Base-by-base conservation (phyloP, 495 filamentous ascomycete species). In the Penicillium argentinense region DNA sequence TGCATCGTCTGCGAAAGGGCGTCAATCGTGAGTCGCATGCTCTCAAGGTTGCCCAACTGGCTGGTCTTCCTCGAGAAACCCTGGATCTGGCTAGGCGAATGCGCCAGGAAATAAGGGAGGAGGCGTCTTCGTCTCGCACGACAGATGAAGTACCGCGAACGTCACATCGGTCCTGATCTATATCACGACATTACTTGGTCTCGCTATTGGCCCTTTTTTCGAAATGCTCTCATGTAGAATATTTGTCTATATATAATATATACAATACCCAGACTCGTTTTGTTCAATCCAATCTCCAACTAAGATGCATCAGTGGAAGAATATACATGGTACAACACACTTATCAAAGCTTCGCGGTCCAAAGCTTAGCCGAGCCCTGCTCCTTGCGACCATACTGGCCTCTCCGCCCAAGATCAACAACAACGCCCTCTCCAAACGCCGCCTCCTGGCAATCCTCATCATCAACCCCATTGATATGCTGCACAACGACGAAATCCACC, bases 371-470 rank as follows among this genome's bases (percentile, higher is more conserved):
- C 25, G 46, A 47, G 59, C 51, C 52, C 65, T 68, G 63, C 68
- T 72, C 60, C 58, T 49, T 52, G 42, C 53, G 54, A 32, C 46
- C 51, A 50, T 53, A 49, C 44, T 63, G 57, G 14, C 53, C 60
- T 21, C 50, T 60, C 3, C n/a, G 22, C 3, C 51, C 59, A 47
- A 75, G 40, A 44, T 68, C 60, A 45, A 70, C 60, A 9, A 59
- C 59, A 29, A 69, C 39, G 0, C 68, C 69, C 40, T 72, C 70
- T 27, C 54, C 60, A 57, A 88, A 69, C 28, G 66, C 72, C 3
- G 88, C 82, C 73, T 96, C 91, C 72, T 97, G 88, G 56, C 88
- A 93, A 68, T 98, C 93, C 73, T 97, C 93, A 2, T 80, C 72
- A 9, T 66, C 80, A 26, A 91, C 85, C 4, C 88, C 90, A 68